A percentile compares a stretch with the other conserved stretches of the same genome.
Conservation (phyloP, 129 eudicot species). For the Glebionis coronaria region DNA sequence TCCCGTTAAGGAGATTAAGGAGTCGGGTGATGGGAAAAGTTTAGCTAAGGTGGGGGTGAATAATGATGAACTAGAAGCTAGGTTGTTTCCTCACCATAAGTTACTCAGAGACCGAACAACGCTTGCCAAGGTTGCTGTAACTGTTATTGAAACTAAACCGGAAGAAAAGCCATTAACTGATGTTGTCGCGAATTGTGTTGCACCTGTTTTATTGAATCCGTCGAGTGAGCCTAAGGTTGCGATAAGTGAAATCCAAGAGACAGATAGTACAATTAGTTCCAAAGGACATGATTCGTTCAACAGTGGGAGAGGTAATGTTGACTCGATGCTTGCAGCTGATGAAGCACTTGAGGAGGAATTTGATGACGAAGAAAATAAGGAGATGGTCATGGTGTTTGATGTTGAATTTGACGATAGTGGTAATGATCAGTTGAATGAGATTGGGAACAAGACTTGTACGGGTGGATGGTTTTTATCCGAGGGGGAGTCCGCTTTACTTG, state of each 20-base stretch:
- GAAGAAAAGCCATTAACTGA: no score
- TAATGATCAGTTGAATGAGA: no score
- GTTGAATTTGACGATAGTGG: no score
- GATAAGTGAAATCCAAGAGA: slow-evolving; percentile 46
- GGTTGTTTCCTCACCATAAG: slow-evolving; percentile 84
- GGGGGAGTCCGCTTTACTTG: no score
- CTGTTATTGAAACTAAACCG: slow-evolving; percentile 25
- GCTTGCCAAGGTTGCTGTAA: slow-evolving; percentile 10
- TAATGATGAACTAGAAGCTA: slow-evolving; percentile 72
- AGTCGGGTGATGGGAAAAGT: slow-evolving; percentile 22
- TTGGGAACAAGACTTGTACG: no score
- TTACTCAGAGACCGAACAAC: slow-evolving; percentile 61
- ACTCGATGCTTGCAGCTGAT: slow-evolving; percentile 42
- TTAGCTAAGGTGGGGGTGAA: slow-evolving; percentile 51
- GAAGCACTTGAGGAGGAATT: slow-evolving; percentile 79
- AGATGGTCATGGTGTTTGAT: no score
- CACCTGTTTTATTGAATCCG: slow-evolving; percentile 47
- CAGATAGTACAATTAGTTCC: slow-evolving; percentile 31
- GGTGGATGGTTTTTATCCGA: no score
- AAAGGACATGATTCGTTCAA: slow-evolving; percentile 27
- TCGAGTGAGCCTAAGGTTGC: slow-evolving; percentile 37
- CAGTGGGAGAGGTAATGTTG: slow-evolving; percentile 27
- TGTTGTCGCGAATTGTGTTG: slow-evolving; percentile 34
- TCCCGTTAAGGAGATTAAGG: slow-evolving; percentile 7
- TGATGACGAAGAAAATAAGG: slow-evolving; percentile 58